Percentiles rank a stretch among this genome's conserved stretches.
These are phyloP conservation scores for Didymella segeticola DNA, from an alignment of 2,329 filamentous ascomycete species.

Conservation along the genomic window DNA sequence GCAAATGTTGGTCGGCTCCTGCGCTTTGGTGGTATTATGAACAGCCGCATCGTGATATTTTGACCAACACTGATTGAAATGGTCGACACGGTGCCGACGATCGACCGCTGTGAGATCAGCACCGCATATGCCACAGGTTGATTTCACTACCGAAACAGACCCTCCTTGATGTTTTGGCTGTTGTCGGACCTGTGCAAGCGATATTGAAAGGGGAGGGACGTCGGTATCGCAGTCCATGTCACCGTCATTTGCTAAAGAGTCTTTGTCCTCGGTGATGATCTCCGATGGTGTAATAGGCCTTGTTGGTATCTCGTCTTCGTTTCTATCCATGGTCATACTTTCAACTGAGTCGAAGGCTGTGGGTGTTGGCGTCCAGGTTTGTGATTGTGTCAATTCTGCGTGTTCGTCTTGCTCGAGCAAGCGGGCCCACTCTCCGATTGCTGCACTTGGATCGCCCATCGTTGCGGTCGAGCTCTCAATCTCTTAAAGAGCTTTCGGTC, in stretches of 20 bases:
- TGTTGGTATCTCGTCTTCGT: background rate
- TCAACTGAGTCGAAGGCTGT: background rate
- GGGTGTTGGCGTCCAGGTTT: background rate
- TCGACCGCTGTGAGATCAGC: background rate
- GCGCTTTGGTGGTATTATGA: background rate
- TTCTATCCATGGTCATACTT: background rate
- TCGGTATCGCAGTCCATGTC: background rate
- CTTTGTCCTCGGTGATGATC: background rate
- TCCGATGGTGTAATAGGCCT: background rate
- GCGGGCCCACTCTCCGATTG: background rate
- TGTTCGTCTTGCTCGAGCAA: background rate
- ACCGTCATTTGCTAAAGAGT: background rate
- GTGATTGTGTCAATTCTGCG: background rate
- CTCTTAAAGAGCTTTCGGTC: no score
- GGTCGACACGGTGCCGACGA: background rate
- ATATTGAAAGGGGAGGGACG: background rate
- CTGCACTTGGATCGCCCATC: background rate
- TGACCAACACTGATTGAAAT: background rate
- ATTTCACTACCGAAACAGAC: no score
- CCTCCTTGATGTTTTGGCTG: no score
- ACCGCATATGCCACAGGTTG: background rate
- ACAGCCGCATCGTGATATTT: no score
- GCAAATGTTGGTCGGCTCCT: background rate
- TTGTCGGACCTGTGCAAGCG: no score
- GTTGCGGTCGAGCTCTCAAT: background rate